Evolutionary conservation across 768 basidiomycete species (phyloP), one percentile per base, ranked within the genome.

Genomic region (Heimioporus sp.): DNA sequence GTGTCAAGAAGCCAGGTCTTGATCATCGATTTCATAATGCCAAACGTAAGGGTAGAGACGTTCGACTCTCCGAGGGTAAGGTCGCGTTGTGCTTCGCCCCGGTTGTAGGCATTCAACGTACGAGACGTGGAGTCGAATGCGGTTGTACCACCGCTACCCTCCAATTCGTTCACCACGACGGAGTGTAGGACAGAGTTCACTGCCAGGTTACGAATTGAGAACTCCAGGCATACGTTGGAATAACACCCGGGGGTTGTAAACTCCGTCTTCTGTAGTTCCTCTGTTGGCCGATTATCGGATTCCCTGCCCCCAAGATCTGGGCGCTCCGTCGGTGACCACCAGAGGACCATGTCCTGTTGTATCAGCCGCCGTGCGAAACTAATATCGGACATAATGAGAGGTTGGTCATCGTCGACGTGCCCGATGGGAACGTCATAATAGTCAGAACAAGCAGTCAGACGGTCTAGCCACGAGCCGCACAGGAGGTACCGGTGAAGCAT

Each of bases 221-320:
- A 74, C 57, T 96, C 91, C 36, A 99, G 75, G 54, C 93, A 96
- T 17, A 97, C 96, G 53, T 95, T 97, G 17, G 89, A 82, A 69
- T 96, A 98, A 54, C 86, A 86, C 1, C 97, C 96, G 2, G 92
- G 81, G 0, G 82, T 79, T 44, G 82, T 74, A 69, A 97, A 92
- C 55, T 97, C 93, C 0, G 92, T 90, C 52, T 84, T 86, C 12
- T 85, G 83, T 21, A 92, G 72, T 40, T 95, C 93, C 52, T 92
- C 90, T 1, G 78, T 72, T 1, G 84, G 81, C 42, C 86, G 78
- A 48, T 79, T 80, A 68, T 98, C 96, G 43, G 92, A 84, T 65
- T 99, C 94, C 45, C 87, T 80, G 4, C 97, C 97, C 32, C 97
- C 97, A 0, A 98, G 77, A 71, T 99, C 97, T 4, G 97, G 95